Base-by-base conservation (phyloP, 2,329 filamentous ascomycete genomes). In the Achaetomium macrosporum region DNA sequence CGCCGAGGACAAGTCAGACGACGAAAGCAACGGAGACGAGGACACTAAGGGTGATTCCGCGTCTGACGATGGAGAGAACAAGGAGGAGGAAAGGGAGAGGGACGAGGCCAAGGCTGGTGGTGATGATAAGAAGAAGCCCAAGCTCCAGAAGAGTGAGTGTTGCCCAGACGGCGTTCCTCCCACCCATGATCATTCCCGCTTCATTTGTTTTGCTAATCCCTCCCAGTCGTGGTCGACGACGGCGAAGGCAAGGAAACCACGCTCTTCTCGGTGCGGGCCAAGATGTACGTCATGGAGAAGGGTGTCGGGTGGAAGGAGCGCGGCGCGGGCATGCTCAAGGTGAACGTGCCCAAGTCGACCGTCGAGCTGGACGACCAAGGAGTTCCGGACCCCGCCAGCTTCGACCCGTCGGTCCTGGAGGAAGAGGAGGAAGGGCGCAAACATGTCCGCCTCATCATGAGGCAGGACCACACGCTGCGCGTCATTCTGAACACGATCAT, bases 401-500 rank as follows among this genome's bases (percentile, higher is more conserved):
- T 84, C 55, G 78, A 83, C 60, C 74, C 74, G 16, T 82, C 80
- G 5, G 66, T 66, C 15, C 64, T 80, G 4, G 75, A 77, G 47
- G 68, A 75, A 3, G 73, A 77, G 16, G 71, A 74, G 1, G 67
- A 66, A 11, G 56, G 13, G 60, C 57, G 61, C 17, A 77, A 78
- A 59, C 74, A 81, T 52, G 78, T 85, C 20, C 86, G 92, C 40
- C 80, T 97, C 59, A 80, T 97, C 56, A 90, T 96, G 83, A 85
- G 92, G 16, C 90, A 95, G 60, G 91, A 96, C 64, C 90, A 90
- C 55, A 93, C 89, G 1, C 84, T 91, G 63, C 82, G 90, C 19
- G 83, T 97, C 50, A 84, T 96, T 57, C 75, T 97, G 47, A 97
- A 97, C 71, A 89, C 87, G 1, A 82, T 84, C 1, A 77, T 97